Evolutionary conservation across 352 stramenopile genomes (phyloP).

Genomic region (Globisporangium viniferum): DNA sequence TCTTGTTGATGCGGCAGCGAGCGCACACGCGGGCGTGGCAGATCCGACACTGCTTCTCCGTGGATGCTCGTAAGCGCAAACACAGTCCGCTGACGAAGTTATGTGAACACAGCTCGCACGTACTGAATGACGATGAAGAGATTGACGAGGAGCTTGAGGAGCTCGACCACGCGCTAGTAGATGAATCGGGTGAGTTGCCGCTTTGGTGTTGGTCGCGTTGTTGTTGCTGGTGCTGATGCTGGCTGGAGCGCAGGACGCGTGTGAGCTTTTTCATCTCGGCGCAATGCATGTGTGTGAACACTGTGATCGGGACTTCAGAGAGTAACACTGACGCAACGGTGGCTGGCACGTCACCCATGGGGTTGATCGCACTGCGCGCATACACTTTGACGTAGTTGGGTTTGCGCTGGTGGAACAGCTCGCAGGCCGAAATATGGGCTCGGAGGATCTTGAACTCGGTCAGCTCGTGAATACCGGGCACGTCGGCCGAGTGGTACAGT

Average conservation of each 20-base stretch:
- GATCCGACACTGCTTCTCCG: neutral
- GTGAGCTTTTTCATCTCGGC: slow-evolving; percentile 45
- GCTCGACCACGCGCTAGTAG: neutral
- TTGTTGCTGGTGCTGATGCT: slow-evolving; percentile 22
- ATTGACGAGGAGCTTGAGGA: slow-evolving; percentile 12
- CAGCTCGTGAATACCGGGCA: slow-evolving; percentile 33
- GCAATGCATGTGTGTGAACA: slow-evolving; percentile 19
- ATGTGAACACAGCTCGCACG: slow-evolving; percentile 24
- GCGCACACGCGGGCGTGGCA: too few relatives aligned
- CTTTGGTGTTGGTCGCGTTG: too few relatives aligned
- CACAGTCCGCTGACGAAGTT: neutral
- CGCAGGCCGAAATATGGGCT: slow-evolving; percentile 36
- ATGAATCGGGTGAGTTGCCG: too few relatives aligned
- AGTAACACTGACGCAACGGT: neutral
- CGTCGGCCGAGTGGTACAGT: slow-evolving; percentile 40
- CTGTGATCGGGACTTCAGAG: slow-evolving; percentile 1
- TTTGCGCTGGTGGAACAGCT: slow-evolving; percentile 30
- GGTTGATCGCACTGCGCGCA: slow-evolving; percentile 12
- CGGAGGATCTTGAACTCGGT: slow-evolving; percentile 30
- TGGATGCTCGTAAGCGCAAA: too few relatives aligned
- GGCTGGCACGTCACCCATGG: neutral
- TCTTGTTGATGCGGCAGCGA: too few relatives aligned
- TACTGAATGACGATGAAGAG: neutral
- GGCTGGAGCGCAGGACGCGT: slow-evolving; percentile 18
- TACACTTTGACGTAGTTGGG: slow-evolving; percentile 33